phyloP scores from a whole-genome alignment of 2,329 filamentous ascomycete genomes.

The Diaporthe vexans region DNA sequence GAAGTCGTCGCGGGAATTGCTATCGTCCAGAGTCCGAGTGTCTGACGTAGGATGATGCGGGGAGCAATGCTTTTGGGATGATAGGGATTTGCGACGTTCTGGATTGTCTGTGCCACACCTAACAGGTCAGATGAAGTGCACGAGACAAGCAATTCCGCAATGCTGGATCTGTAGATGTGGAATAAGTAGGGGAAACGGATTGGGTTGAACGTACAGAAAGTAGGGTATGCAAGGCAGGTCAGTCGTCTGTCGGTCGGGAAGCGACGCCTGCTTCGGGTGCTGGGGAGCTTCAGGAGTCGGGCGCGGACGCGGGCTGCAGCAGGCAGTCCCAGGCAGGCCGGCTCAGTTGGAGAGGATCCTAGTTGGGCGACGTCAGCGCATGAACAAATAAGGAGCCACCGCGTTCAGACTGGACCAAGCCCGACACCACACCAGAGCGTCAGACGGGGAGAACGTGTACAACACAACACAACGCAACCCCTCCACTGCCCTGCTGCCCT shows the following conservation, averaged over 20 bases:
- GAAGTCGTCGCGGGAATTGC: conserved; percentile 29
- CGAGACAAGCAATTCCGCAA: conserved; percentile 4
- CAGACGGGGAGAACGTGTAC: conserved; percentile 22
- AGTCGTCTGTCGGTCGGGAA: conserved; percentile 19
- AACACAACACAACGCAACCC: conserved; percentile 9
- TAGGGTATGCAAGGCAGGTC: background rate
- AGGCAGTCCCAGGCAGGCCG: conserved; percentile 49
- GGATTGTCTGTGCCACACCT: conserved; percentile 3
- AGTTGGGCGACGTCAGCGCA: conserved; percentile 66
- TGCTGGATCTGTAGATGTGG: conserved; percentile 26
- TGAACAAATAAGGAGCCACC: conserved; percentile 48
- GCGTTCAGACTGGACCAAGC: conserved; percentile 34
- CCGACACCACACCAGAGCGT: conserved; percentile 18
- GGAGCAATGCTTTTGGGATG: conserved; percentile 19
- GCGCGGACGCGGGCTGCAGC: conserved; percentile 14
- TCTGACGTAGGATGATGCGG: conserved; percentile 34
- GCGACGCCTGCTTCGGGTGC: conserved; percentile 32
- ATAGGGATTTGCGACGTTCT: conserved; percentile 3
- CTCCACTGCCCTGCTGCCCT: too few relatives aligned
- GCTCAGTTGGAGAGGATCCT: conserved; percentile 54
- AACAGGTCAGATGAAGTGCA: conserved; percentile 1
- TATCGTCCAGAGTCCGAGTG: conserved; percentile 27
- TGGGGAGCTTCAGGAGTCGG: conserved; percentile 36
- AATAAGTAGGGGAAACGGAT: background rate
- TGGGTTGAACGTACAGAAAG: conserved; percentile 17